Conservation (phyloP, 2,329 filamentous ascomycete genomes). For the Phaeoacremonium minimum region DNA sequence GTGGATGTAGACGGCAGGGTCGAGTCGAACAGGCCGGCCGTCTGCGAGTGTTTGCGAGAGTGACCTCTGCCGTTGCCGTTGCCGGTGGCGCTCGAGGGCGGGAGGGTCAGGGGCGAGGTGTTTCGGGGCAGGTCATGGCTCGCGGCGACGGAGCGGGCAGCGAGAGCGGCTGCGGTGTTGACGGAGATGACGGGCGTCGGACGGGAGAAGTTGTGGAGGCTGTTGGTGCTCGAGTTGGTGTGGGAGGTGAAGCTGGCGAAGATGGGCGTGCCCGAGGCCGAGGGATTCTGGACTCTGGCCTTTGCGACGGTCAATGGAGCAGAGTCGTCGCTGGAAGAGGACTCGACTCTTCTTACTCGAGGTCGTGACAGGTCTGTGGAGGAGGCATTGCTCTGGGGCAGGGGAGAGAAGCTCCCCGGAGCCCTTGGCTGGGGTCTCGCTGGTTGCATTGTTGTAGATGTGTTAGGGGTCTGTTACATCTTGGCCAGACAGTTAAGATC, state of each 20-base stretch:
- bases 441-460: conserved; percentile 40
- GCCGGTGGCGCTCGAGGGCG: conserved; percentile 25
- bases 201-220: conserved; percentile 55
- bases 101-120: conserved; percentile 37
- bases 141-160: conserved; percentile 9
- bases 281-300: conserved; percentile 21
- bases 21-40: conserved; percentile 73
- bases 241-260: conserved; percentile 43
- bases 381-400: conserved; percentile 26
- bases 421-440: conserved; percentile 41
- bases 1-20: conserved; percentile 59
- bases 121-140: conserved; percentile 21
- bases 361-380: conserved; percentile 26
- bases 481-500: conserved; percentile 19
- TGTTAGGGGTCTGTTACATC: conserved; percentile 34
- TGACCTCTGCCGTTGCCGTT: conserved; percentile 33
- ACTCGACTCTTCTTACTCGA: conserved; percentile 37
- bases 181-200: conserved; percentile 30
- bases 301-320: conserved; percentile 40
- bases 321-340: conserved; percentile 39
- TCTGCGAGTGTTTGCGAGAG: conserved; percentile 65
- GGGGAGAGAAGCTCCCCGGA: conserved; percentile 53
- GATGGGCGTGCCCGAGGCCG: conserved; percentile 31
- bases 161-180: conserved; percentile 22
- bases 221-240: conserved; percentile 41